Conservation (phyloP, 2,329 filamentous ascomycete genomes). For the Fusarium sp. region DNA sequence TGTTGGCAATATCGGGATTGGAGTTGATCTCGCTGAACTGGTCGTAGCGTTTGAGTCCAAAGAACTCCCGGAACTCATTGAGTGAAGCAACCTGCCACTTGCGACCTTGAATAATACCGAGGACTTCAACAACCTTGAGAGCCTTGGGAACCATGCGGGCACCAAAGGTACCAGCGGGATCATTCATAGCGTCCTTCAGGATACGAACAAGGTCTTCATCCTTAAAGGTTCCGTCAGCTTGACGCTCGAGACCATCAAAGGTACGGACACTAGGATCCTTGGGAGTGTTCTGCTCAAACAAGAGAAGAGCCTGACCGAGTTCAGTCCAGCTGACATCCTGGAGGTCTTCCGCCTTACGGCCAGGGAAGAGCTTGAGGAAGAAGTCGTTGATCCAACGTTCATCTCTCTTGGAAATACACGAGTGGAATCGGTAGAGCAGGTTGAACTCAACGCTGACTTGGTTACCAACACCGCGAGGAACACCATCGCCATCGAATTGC, state of each 20-base stretch:
- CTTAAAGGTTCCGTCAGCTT: conserved; percentile 66
- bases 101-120: conserved; percentile 73
- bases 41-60: conserved; percentile 69
- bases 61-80: conserved; percentile 77
- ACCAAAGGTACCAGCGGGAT: conserved; percentile 72
- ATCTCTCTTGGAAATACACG: conserved; percentile 71
- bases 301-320: conserved; percentile 39
- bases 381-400: conserved; percentile 73
- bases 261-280: conserved; percentile 62
- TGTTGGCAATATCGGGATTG: conserved; percentile 68
- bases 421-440: conserved; percentile 76
- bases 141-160: conserved; percentile 71
- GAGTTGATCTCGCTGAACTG: conserved; percentile 72
- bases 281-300: conserved; percentile 38
- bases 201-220: conserved; percentile 71
- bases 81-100: conserved; percentile 73
- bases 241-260: conserved; percentile 64
- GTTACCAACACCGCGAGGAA: conserved; percentile 72
- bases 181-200: conserved; percentile 71
- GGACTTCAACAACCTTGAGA: conserved; percentile 72
- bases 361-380: conserved; percentile 55
- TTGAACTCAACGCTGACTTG: conserved; percentile 80
- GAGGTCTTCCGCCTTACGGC: conserved; percentile 58
- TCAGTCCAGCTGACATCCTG: conserved; percentile 45
- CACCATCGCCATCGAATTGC: conserved; percentile 60